phyloP scores from a whole-genome alignment of 1,284 basidiomycete genomes.

The Serendipita sp. region DNA sequence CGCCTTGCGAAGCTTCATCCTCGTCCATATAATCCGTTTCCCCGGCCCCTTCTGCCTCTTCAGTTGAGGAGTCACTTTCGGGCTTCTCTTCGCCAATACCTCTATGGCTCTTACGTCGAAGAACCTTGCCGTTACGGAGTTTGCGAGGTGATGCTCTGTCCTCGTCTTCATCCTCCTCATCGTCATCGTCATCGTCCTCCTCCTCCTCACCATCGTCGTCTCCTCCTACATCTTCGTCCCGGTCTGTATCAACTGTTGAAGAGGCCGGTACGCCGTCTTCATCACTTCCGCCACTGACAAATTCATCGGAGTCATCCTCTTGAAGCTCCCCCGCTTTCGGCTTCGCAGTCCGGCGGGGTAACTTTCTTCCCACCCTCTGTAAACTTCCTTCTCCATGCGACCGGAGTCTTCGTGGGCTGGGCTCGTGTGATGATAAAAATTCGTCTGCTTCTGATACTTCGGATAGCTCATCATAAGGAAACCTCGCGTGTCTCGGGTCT shows the following conservation, averaged over 20 bases:
- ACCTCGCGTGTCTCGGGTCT: not conserved
- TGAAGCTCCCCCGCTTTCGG: not conserved
- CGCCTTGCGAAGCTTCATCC: slow-evolving; percentile 29
- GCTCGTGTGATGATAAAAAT: not conserved
- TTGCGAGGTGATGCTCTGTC: slow-evolving; percentile 9
- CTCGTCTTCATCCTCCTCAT: slow-evolving; percentile 18
- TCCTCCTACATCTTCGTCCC: slow-evolving; percentile 38
- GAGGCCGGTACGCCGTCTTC: not conserved
- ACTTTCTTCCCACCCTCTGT: not conserved
- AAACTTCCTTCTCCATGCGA: not conserved
- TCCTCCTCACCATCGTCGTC: slow-evolving; percentile 63
- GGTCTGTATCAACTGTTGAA: slow-evolving; percentile 1
- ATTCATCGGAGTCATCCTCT: not conserved
- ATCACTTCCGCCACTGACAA: not conserved
- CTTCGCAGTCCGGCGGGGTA: not conserved
- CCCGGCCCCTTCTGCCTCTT: slow-evolving; percentile 18
- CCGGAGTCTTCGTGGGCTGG: not conserved
- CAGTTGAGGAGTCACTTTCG: slow-evolving; percentile 23
- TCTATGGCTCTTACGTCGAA: slow-evolving; percentile 24
- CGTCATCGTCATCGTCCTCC: slow-evolving; percentile 34
- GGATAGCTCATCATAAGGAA: not conserved
- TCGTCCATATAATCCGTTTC: slow-evolving; percentile 15
- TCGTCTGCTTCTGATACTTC: not conserved
- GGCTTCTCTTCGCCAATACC: slow-evolving; percentile 26
- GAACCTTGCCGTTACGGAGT: slow-evolving; percentile 15